Base-by-base conservation (phyloP, 2,329 filamentous ascomycete genomes). In the Nothopassalora personata region DNA sequence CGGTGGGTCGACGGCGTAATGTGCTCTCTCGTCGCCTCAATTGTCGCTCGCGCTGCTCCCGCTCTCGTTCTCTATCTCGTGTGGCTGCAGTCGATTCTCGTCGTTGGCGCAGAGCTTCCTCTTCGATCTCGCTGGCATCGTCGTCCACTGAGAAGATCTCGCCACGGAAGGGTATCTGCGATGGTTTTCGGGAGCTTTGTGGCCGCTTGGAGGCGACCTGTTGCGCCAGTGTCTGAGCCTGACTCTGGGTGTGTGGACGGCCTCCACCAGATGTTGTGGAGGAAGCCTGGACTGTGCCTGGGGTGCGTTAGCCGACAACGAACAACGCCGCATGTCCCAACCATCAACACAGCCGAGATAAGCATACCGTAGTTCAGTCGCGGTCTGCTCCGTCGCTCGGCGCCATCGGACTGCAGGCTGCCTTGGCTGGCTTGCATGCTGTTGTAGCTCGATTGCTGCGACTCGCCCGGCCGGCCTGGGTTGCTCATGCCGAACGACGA, bases 61-160 rank as follows among this genome's bases (percentile, higher is more conserved):
- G 39, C 19, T 62, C 62, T 46, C 61, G 58, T 13, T 70, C 56
- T 74, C 73, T 45, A 28, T 27, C 62, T 33, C 64, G 58, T 18
- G 51, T 36, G 6, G 63, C 61, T 5, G 61, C 53, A 45, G 60
- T 61, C n/a, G 66, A 62, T 28, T 69, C 62, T 23, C 64, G 63
- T 34, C 68, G 60, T 64, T 74, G 65, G 64, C 77, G 74, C 58
- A 83, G 77, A 65, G 82, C 76, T 68, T 91, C 89, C 62, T 84
- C 83, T 70, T 90, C 86, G 19, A 96, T 85, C 74, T 97, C 93
- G 64, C 85, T 82, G 27, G 86, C 80, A 70, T 91, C 91, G 72
- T 97, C 93, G 71, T 97, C 92, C 51, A 90, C 90, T 0, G 92
- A 97, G 76, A 96, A 97, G 60, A 93, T 81, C 62, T 89, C 89